These are phyloP conservation scores for Scutellaria galericulata DNA, from an alignment of 257 asterid genomes.

Conservation along the genomic window DNA sequence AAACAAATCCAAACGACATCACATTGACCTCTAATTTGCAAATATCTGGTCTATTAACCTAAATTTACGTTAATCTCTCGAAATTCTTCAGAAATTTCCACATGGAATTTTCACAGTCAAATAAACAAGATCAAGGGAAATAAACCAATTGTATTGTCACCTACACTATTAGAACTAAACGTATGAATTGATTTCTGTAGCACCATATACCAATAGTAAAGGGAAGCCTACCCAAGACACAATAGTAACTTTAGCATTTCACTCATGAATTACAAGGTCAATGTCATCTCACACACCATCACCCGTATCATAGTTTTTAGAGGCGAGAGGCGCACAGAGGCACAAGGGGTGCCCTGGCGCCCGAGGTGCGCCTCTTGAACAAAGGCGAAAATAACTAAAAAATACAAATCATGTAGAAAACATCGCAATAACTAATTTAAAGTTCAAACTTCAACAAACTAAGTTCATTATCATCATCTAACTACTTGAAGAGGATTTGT, in stretches of 20 bases:
- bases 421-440: too few species aligned
- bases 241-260: conserved; percentile 12
- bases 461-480: too few species aligned
- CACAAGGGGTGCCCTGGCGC: too few species aligned
- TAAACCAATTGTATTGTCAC: conserved; percentile 1
- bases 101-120: not conserved
- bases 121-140: not conserved
- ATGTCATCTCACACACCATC: conserved; percentile 22
- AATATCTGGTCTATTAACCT: conserved; percentile 8
- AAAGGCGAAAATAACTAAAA: too few species aligned
- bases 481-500: too few species aligned
- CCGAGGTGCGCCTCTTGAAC: too few species aligned
- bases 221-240: conserved; percentile 15
- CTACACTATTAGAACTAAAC: conserved; percentile 16
- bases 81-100: conserved; percentile 9
- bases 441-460: too few species aligned
- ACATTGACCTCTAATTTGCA: conserved; percentile 19
- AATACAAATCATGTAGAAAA: too few species aligned
- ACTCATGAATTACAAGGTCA: conserved; percentile 18
- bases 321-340: too few species aligned
- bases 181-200: conserved; percentile 23
- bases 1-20: conserved; percentile 25
- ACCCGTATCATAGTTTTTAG: too few species aligned
- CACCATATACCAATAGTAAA: conserved; percentile 18
- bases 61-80: conserved; percentile 1